Evolutionary conservation across 108 stramenopile species (phyloP).

Genomic region (Seminavis robusta): DNA sequence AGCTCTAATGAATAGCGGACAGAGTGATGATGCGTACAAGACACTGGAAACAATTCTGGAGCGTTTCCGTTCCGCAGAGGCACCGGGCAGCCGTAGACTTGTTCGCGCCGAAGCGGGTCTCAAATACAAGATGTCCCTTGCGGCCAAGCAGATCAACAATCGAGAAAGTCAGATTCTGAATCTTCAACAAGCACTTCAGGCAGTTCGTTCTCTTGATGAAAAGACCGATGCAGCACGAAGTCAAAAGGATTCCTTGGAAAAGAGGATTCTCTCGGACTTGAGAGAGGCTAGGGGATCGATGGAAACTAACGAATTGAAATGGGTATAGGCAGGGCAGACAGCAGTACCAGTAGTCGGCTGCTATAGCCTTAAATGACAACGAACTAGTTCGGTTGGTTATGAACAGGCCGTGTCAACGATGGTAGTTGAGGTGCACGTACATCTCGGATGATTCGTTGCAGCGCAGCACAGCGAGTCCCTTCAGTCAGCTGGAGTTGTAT

Average conservation of each 20-base stretch:
- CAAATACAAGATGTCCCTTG: conserved; percentile 39
- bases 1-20: conserved; percentile 13
- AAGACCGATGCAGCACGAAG: neutral
- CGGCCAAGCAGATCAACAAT: conserved; percentile 26
- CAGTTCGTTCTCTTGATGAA: conserved; percentile 13
- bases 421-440: too few species aligned
- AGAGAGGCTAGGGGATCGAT: neutral
- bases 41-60: conserved; percentile 32
- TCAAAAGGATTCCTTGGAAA: conserved; percentile 3
- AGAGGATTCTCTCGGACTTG: conserved; percentile 1
- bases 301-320: conserved; percentile 4
- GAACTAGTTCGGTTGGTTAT: too few species aligned
- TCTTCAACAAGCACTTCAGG: conserved; percentile 24
- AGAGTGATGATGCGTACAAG: conserved; percentile 22
- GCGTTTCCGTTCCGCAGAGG: conserved; percentile 14
- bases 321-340: too few species aligned
- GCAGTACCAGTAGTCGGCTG: too few species aligned
- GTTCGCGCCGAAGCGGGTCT: conserved; percentile 26
- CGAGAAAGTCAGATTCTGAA: conserved; percentile 20
- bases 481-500: too few species aligned
- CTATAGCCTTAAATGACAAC: too few species aligned
- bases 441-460: too few species aligned
- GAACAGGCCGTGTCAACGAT: too few species aligned
- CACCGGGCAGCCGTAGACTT: neutral
- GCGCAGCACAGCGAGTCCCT: too few species aligned